Conservation (phyloP, 306 rosid species). For the Cucumis melo region DNA sequence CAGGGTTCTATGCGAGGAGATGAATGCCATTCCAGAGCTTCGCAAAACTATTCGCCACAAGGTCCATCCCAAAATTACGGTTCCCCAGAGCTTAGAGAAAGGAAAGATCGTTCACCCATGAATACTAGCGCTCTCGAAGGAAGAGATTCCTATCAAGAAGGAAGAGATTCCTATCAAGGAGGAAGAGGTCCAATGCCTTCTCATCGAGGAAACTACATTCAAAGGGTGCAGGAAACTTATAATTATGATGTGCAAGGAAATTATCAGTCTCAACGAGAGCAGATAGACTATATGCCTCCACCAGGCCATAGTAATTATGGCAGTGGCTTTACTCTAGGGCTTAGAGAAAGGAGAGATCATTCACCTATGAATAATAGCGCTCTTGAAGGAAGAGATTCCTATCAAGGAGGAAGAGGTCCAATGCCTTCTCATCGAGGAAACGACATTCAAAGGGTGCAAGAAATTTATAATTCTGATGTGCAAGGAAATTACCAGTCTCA, state of each 20-base stretch:
- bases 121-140: not conserved
- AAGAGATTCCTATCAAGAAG: conserved; percentile 11
- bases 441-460: conserved; percentile 17
- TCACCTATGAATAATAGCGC: conserved; percentile 1
- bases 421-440: conserved; percentile 38
- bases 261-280: too few species aligned
- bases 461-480: conserved; percentile 18
- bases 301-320: too few species aligned
- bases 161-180: too few species aligned
- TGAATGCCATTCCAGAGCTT: conserved; percentile 37
- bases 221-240: too few species aligned
- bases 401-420: conserved; percentile 20
- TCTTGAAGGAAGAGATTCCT: not conserved
- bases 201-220: too few species aligned
- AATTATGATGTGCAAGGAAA: too few species aligned
- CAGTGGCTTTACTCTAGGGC: too few species aligned
- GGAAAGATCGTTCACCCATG: conserved; percentile 23
- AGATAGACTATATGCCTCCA: too few species aligned
- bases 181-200: too few species aligned
- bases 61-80: conserved; percentile 17
- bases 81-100: conserved; percentile 38
- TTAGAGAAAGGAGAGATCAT: not conserved
- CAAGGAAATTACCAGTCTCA: conserved; percentile 12
- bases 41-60: conserved; percentile 32
- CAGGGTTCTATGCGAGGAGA: conserved; percentile 32